A percentile compares a stretch with the other conserved stretches of the same genome.
phyloP scores from a whole-genome alignment of 2,329 filamentous ascomycete genomes.

The Polytolypa hystricis region DNA sequence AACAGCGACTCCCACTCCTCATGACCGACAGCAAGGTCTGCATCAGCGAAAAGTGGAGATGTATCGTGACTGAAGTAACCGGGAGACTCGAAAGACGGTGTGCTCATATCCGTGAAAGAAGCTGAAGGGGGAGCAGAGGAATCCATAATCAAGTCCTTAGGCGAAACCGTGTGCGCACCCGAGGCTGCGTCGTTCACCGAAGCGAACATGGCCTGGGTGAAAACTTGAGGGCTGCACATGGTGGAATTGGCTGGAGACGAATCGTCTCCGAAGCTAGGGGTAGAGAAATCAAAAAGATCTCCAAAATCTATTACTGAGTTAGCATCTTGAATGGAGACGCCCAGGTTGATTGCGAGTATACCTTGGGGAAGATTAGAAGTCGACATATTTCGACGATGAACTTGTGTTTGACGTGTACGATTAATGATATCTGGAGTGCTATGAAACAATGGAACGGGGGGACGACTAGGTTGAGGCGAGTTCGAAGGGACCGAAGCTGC shows the following conservation, averaged over 20 bases:
- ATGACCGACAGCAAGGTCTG: conserved; percentile 42
- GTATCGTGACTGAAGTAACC: conserved; percentile 59
- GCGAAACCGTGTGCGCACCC: conserved; percentile 57
- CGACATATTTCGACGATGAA: conserved; percentile 29
- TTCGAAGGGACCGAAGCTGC: conserved; percentile 30
- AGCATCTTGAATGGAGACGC: conserved; percentile 6
- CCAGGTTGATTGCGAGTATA: conserved; percentile 27
- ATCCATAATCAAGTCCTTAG: conserved; percentile 65
- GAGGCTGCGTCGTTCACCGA: conserved; percentile 34
- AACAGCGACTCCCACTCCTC: conserved; percentile 60
- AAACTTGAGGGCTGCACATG: conserved; percentile 19
- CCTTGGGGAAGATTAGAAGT: conserved; percentile 28
- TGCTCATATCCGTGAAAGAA: conserved; percentile 73
- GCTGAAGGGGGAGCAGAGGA: conserved; percentile 67
- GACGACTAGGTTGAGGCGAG: conserved; percentile 25
- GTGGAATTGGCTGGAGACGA: conserved; percentile 16
- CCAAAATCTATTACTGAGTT: conserved; percentile 13
- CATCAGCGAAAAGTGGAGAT: conserved; percentile 58
- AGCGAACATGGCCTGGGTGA: conserved; percentile 26
- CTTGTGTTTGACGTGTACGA: conserved; percentile 19
- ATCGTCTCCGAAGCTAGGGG: conserved; percentile 17
- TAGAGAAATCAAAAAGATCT: conserved; percentile 22
- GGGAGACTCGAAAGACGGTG: conserved; percentile 69
- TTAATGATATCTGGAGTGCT: conserved; percentile 19
- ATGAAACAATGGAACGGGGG: conserved; percentile 29